Evolutionary conservation across 768 basidiomycete species (phyloP).

Genomic region (Lentinula detonsa): DNA sequence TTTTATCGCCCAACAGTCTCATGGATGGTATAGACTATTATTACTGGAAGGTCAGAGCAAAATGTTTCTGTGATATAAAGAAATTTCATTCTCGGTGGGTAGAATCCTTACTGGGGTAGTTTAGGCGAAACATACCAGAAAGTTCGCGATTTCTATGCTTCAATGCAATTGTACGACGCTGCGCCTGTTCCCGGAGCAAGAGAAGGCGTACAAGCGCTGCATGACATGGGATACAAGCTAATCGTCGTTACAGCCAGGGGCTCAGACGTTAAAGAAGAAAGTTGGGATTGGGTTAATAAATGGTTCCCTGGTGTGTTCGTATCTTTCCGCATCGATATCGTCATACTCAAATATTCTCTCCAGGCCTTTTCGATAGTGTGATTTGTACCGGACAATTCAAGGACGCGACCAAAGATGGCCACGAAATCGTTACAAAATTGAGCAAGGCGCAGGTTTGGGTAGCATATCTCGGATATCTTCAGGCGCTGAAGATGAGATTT

Average conservation of each 20-base stretch:
- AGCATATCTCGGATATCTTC: not conserved
- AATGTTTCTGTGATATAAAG: not conserved
- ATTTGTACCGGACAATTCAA: conserved; percentile 75
- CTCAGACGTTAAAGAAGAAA: conserved; percentile 46
- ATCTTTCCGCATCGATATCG: not conserved
- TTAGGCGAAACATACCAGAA: conserved; percentile 52
- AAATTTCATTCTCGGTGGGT: not conserved
- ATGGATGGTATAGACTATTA: conserved; percentile 49
- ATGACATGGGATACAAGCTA: conserved; percentile 59
- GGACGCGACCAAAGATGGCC: conserved; percentile 23
- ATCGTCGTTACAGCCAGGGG: conserved; percentile 75
- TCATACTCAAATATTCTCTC: not conserved
- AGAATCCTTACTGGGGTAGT: conserved; percentile 61
- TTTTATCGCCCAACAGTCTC: not conserved
- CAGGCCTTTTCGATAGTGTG: conserved; percentile 49
- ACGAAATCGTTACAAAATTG: conserved; percentile 46
- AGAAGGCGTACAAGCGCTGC: conserved; percentile 50
- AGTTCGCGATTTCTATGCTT: conserved; percentile 52
- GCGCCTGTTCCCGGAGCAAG: conserved; percentile 55
- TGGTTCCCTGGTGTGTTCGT: conserved; percentile 52
- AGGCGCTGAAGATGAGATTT: not conserved
- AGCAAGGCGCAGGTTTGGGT: conserved; percentile 65
- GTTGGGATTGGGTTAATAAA: conserved; percentile 60
- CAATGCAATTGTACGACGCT: conserved; percentile 39
- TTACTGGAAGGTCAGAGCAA: conserved; percentile 58